These are phyloP conservation scores for Solanum hybrid DNA, from an alignment of 305 asterid species.

Conservation along the genomic window DNA sequence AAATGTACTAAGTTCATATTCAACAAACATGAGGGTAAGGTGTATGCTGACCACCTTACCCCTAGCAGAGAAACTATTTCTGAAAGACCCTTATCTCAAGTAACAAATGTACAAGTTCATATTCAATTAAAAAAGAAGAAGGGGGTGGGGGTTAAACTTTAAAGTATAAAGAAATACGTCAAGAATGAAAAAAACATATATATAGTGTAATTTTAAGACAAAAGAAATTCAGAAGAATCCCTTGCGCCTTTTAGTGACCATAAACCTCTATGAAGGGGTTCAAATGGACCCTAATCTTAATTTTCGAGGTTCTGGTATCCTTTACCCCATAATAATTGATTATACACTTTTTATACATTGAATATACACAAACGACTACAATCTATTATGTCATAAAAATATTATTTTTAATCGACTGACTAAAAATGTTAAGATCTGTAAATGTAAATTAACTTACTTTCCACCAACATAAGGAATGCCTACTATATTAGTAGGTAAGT, in stretches of 20 bases:
- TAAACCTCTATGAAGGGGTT: not conserved
- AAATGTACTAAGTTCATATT: not conserved
- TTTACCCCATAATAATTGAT: not conserved
- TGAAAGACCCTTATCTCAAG: fast-evolving
- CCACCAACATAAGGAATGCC: slow-evolving; percentile 32
- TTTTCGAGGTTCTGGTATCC: fast-evolving
- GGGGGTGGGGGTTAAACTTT: too few relatives aligned
- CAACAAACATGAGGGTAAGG: not conserved
- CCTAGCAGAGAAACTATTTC: fast-evolving
- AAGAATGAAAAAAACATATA: not conserved
- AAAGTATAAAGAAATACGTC: too few relatives aligned
- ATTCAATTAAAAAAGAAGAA: too few relatives aligned
- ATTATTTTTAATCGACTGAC: not conserved
- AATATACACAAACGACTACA: not conserved
- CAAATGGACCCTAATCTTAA: not conserved
- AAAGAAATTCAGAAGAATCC: not conserved
- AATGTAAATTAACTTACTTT: slow-evolving; percentile 13
- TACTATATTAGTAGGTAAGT: slow-evolving; percentile 11
- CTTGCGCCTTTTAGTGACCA: not conserved
- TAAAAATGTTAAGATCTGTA: not conserved
- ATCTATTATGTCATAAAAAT: not conserved
- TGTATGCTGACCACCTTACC: not conserved
- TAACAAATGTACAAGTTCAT: not conserved
- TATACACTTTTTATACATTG: not conserved
- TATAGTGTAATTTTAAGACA: not conserved